Base-by-base conservation (phyloP, 495 filamentous ascomycete species). In the Penicillium nucicola region DNA sequence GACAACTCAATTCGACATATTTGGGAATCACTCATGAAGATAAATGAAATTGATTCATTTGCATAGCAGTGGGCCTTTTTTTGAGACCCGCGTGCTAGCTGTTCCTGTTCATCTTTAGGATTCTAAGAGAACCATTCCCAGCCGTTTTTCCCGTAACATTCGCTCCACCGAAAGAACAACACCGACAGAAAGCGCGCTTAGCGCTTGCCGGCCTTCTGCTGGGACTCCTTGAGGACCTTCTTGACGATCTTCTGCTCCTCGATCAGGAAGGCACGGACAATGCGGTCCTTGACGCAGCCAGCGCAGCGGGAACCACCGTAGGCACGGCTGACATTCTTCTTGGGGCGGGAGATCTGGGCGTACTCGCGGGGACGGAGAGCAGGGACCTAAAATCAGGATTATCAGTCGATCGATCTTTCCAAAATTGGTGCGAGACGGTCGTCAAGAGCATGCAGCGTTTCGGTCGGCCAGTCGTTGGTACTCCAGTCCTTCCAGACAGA, bases 211-310 rank as follows among this genome's bases (percentile, higher is more conserved):
- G 70, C 66, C 88, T 95, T 95, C 71, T 81, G 75, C 79, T 92
- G 88, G 58, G 78, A 87, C 79, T 96, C 90, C 84, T 95, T 92
- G 74, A 95, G 84, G 64, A 97, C 93, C 88, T 97, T 97, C 90
- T 99, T 97, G 77, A 99, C 95, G 62, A 99, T 97, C 90, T 97
- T 97, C 82, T 99, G 93, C 84, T 99, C 93, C 82, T 97, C 93
- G 60, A 97, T 97, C 78, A 97, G 78, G 85, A 97, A 97, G 38
- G 93, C 95, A 56, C 95, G 88, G 48, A 96, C 88, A 58, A 99
- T 84, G 59, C 93, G 83, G 81, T 99, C 95, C 78, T 92, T 92
- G 64, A 97, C 93, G 75, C 93, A 99, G 80, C 92, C 95, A 61
- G 89, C 89, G 81, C 93, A 99, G 77, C 93, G 86, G 56, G 90